These are phyloP conservation scores for Nannochloris sp. DNA, from an alignment of 139 green algal genomes.

Conservation along the genomic window DNA sequence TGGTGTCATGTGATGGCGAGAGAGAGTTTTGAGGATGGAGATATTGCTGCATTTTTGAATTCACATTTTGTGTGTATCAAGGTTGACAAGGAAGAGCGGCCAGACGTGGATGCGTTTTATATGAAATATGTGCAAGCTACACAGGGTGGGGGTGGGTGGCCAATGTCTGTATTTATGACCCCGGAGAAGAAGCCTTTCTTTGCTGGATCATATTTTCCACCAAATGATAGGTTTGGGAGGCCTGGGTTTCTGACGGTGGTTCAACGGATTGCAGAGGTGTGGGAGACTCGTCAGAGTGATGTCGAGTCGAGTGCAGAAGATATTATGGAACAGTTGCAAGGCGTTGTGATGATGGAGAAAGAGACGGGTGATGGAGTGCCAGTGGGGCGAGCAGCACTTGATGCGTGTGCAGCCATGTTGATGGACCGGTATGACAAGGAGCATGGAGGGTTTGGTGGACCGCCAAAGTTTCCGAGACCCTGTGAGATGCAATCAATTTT, in stretches of 20 bases:
- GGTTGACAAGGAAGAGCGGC: constrained; percentile 83
- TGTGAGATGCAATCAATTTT: constrained; percentile 71
- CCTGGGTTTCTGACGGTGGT: constrained; percentile 72
- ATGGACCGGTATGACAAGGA: constrained; percentile 45
- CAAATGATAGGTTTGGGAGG: constrained; percentile 40
- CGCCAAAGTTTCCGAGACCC: constrained; percentile 85
- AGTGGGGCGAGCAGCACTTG: background rate
- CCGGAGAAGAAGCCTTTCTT: constrained; percentile 71
- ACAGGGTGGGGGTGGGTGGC: constrained; percentile 46
- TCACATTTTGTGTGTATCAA: constrained; percentile 73
- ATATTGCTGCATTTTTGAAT: constrained; percentile 68
- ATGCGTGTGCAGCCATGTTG: constrained; percentile 33
- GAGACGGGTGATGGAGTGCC: background rate
- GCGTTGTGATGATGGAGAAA: constrained; percentile 14
- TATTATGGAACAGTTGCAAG: constrained; percentile 47
- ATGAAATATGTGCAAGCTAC: constrained; percentile 76
- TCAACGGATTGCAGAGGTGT: constrained; percentile 38
- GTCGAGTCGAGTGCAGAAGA: constrained; percentile 26
- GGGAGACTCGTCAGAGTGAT: constrained; percentile 27
- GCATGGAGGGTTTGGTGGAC: constrained; percentile 66
- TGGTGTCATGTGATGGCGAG: constrained; percentile 90
- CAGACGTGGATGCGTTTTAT: constrained; percentile 78
- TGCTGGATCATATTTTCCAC: constrained; percentile 64
- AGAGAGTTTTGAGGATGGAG: constrained; percentile 77
- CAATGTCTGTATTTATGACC: constrained; percentile 64